Evolutionary conservation across 768 basidiomycete genomes (phyloP), one percentile per base, ranked within the genome.

Genomic region (Lyophyllum semitale): DNA sequence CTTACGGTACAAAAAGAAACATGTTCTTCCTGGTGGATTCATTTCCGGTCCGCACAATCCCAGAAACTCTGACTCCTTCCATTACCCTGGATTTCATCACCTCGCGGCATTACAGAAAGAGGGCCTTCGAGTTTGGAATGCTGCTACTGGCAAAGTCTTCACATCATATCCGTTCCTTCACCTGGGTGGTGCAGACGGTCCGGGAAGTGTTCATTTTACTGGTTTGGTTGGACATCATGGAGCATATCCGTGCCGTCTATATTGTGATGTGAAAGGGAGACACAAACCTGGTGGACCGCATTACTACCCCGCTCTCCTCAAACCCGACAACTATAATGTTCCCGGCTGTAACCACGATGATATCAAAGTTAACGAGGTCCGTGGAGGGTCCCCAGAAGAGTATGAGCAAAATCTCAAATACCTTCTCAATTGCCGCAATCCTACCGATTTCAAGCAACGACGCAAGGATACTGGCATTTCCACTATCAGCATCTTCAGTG

Each of bases 401-500:
- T 57, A 49, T 32, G 17, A 46, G 20, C 11, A 30, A 17, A 44
- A 57, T 29, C 37, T 57, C 2, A 25, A 33, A 6, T 9, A 23
- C 32, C 35, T 58, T 20, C 17, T 58, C n/a, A 15, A n/a, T 40
- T 58, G 63, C 3, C 48, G 26, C 4, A 68, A 64, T 23, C 33
- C 61, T 4, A 55, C 51, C 0, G 38, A 59, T 20, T 65, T 64
- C 32, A 53, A 64, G 26, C 35, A 38, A 4, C 12, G 42, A 1
- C 58, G 66, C 0, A 46, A 60, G 0, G 50, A 60, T n/a, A 75
- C 72, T 1, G 75, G 77, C 0, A 71, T 79, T 6, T 45, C 51
- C 3, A 72, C 71, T 33, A 73, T 71, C 0, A 71, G 59, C n/a
- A 60, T 78, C 8, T 65, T 76, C 41, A 48, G 53, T 12, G 75